Evolutionary conservation across 257 asterid genomes (phyloP).

Genomic region (Knoxia roxburghii): DNA sequence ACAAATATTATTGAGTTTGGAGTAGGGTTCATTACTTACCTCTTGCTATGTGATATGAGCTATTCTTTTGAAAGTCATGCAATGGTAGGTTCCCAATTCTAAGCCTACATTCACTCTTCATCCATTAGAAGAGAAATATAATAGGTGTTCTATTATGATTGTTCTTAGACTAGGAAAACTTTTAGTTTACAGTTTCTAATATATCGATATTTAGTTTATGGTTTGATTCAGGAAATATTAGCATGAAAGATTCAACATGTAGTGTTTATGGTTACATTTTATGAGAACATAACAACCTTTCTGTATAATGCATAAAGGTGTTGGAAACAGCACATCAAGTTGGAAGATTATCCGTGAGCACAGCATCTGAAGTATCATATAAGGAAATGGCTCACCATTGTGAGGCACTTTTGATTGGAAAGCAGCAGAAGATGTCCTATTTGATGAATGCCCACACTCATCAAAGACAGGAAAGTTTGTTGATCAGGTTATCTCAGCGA

Average conservation of each 20-base stretch:
- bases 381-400: slow-evolving; percentile 75
- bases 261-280: too few relatives aligned
- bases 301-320: slow-evolving; percentile 38
- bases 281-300: not conserved
- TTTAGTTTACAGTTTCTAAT: not conserved
- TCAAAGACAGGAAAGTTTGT: slow-evolving; percentile 38
- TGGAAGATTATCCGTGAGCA: slow-evolving; percentile 66
- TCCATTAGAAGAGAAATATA: not conserved
- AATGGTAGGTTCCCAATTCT: not conserved
- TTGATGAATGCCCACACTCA: slow-evolving; percentile 43
- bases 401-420: slow-evolving; percentile 65
- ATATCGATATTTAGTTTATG: not conserved
- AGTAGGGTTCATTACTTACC: not conserved
- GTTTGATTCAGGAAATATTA: too few relatives aligned
- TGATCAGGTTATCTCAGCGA: slow-evolving; percentile 42
- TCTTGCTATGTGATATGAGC: not conserved
- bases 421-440: slow-evolving; percentile 71
- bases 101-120: not conserved
- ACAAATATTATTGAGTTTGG: not conserved
- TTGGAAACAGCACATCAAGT: slow-evolving; percentile 76
- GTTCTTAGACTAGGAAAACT: slow-evolving; percentile 1
- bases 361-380: slow-evolving; percentile 57
- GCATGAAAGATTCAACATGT: too few relatives aligned
- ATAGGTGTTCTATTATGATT: not conserved
- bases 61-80: not conserved